Conservation (phyloP, 768 basidiomycete species). For the Crepidotus variabilis region DNA sequence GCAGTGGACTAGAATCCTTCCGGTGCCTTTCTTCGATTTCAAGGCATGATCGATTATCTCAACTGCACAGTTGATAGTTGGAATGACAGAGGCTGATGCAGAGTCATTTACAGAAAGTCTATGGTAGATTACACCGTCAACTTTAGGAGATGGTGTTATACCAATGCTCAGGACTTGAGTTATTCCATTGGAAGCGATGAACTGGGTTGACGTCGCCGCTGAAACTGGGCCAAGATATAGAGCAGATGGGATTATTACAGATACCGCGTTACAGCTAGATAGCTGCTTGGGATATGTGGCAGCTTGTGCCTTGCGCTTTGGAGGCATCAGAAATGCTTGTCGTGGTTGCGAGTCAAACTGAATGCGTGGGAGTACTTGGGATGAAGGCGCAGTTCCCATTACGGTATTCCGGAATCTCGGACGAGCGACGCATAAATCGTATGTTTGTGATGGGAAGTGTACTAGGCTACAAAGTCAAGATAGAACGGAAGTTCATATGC, state of each 20-base stretch:
- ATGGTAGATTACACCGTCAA: slow-evolving; percentile 31
- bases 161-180: slow-evolving; percentile 41
- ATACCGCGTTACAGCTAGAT: slow-evolving; percentile 4
- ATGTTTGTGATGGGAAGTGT: too few species aligned
- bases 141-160: slow-evolving; percentile 21
- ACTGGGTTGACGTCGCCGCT: slow-evolving; percentile 29
- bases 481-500: slow-evolving; percentile 5
- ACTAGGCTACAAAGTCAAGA: slow-evolving; percentile 10
- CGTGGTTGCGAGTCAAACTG: too few species aligned
- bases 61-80: slow-evolving; percentile 22
- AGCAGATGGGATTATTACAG: slow-evolving; percentile 20
- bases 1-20: slow-evolving; percentile 41
- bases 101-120: slow-evolving; percentile 35
- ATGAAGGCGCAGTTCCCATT: too few species aligned
- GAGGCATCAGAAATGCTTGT: too few species aligned
- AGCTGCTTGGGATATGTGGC: neutral
- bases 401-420: too few species aligned
- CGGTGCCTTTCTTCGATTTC: slow-evolving; percentile 18
- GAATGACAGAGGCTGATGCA: slow-evolving; percentile 22
- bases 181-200: slow-evolving; percentile 30
- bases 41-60: slow-evolving; percentile 26
- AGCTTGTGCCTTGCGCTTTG: neutral
- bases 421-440: too few species aligned
- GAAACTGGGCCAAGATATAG: slow-evolving; percentile 41
- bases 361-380: too few species aligned